These are phyloP conservation scores for Pythium phragmitis DNA, from an alignment of 352 stramenopile species.

Conservation along the genomic window DNA sequence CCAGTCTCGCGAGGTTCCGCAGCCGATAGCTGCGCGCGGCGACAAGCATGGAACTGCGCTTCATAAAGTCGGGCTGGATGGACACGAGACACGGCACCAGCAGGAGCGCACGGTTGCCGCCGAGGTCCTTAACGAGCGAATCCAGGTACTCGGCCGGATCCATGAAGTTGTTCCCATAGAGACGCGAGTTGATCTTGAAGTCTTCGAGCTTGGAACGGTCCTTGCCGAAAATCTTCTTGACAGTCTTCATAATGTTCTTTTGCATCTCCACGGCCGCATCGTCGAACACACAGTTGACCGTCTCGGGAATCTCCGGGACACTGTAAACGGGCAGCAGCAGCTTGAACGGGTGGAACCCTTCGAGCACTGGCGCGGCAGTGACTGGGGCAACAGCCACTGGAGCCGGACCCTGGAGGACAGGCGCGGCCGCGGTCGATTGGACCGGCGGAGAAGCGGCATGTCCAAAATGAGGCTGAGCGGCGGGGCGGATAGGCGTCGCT, in stretches of 20 bases:
- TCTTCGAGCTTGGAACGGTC: slow-evolving; percentile 60
- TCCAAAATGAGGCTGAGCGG: background rate
- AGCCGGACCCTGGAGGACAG: background rate
- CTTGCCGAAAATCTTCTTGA: slow-evolving; percentile 69
- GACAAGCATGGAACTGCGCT: slow-evolving; percentile 52
- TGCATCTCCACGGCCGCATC: slow-evolving; percentile 62
- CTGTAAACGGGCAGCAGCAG: slow-evolving; percentile 46
- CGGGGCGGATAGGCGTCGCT: background rate
- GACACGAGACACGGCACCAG: slow-evolving; percentile 65
- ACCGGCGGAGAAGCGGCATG: background rate
- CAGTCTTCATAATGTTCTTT: slow-evolving; percentile 65
- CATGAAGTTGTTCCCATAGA: slow-evolving; percentile 84
- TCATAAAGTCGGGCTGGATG: slow-evolving; percentile 62
- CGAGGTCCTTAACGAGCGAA: slow-evolving; percentile 62
- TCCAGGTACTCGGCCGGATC: slow-evolving; percentile 65
- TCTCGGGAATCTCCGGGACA: slow-evolving; percentile 49
- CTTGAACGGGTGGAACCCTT: slow-evolving; percentile 47
- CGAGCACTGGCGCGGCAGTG: background rate
- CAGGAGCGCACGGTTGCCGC: slow-evolving; percentile 50
- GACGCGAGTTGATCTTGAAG: slow-evolving; percentile 79
- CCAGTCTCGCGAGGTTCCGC: slow-evolving; percentile 39
- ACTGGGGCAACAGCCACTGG: background rate
- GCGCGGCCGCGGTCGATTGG: background rate
- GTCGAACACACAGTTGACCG: slow-evolving; percentile 62
- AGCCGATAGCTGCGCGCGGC: slow-evolving; percentile 51